Percentiles rank a stretch among this genome's conserved stretches.
Conservation (phyloP, 257 asterid genomes). For the Voacanga thouarsii region DNA sequence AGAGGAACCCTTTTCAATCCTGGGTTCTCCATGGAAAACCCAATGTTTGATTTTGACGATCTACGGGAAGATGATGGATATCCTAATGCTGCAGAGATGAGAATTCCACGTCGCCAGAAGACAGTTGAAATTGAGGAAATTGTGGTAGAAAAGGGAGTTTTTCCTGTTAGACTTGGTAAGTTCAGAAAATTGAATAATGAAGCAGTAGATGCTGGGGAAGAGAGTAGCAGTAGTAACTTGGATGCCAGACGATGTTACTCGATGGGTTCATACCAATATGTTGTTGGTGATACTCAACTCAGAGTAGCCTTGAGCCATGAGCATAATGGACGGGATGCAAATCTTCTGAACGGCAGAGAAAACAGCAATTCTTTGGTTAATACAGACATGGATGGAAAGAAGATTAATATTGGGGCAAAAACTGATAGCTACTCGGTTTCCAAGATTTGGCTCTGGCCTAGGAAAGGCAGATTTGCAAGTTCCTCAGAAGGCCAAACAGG, state of each 20-base stretch:
- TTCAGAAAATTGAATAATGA: conserved; percentile 41
- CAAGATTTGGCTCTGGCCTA: conserved; percentile 97
- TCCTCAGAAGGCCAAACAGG: conserved; percentile 38
- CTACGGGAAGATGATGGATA: conserved; percentile 60
- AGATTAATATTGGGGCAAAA: conserved; percentile 70
- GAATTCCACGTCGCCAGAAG: conserved; percentile 43
- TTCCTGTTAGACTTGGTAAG: conserved; percentile 75
- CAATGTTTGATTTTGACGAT: conserved; percentile 66
- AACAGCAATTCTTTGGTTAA: conserved; percentile 26
- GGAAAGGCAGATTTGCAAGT: conserved; percentile 66
- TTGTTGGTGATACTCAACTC: conserved; percentile 76
- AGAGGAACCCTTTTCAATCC: conserved; percentile 74
- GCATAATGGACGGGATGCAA: conserved; percentile 19
- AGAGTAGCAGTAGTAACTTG: conserved; percentile 79
- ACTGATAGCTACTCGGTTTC: conserved; percentile 93
- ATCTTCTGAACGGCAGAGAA: conserved; percentile 25
- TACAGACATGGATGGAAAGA: conserved; percentile 58
- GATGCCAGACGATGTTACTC: conserved; percentile 92
- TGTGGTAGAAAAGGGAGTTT: conserved; percentile 42
- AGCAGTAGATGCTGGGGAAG: conserved; percentile 48
- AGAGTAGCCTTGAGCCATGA: conserved; percentile 61
- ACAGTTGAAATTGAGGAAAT: conserved; percentile 58
- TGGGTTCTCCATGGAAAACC: conserved; percentile 71
- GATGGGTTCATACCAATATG: conserved; percentile 88
- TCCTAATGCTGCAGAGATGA: conserved; percentile 36